A percentile compares a stretch with the other conserved stretches of the same genome.
Conservation (phyloP, 2,329 filamentous ascomycete species). For the Microascus cirrosus region DNA sequence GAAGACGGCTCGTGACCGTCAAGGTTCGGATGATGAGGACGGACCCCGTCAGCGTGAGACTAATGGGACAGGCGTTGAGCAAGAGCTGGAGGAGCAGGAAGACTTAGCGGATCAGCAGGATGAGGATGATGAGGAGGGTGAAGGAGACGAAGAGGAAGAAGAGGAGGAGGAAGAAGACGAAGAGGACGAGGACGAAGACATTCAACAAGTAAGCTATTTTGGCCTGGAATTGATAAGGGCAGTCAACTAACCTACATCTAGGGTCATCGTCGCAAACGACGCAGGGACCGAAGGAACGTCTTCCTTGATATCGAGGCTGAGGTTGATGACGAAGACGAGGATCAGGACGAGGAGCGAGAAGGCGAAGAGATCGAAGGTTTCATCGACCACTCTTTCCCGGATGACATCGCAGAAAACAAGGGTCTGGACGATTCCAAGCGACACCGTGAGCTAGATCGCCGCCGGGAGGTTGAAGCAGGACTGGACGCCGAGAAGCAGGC, state of each 20-base stretch:
- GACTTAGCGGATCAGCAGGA: slow-evolving; percentile 9
- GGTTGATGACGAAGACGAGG: slow-evolving; percentile 89
- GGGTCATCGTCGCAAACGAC: slow-evolving; percentile 70
- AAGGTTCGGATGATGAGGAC: slow-evolving; percentile 19
- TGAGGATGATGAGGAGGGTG: slow-evolving; percentile 22
- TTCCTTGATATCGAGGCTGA: slow-evolving; percentile 98
- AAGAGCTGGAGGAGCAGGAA: slow-evolving; percentile 21
- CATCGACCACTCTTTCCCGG: slow-evolving; percentile 81
- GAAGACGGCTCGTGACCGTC: slow-evolving; percentile 8
- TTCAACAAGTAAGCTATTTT: slow-evolving; percentile 43
- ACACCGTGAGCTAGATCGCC: slow-evolving; percentile 87
- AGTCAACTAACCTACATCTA: slow-evolving; percentile 17
- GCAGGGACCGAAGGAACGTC: slow-evolving; percentile 62
- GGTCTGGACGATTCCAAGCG: slow-evolving; percentile 75
- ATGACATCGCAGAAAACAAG: slow-evolving; percentile 72
- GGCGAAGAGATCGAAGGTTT: slow-evolving; percentile 73
- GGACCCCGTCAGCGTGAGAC: slow-evolving; percentile 27
- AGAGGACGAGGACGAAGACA: slow-evolving; percentile 40
- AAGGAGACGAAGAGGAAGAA: slow-evolving; percentile 26
- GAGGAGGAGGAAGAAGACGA: slow-evolving; percentile 33
- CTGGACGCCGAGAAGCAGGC: slow-evolving; percentile 93
- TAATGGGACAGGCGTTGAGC: slow-evolving; percentile 22
- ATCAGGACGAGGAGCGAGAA: slow-evolving; percentile 81
- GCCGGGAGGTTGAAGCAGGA: slow-evolving; percentile 75
- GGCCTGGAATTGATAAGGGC: neutral